phyloP scores from a whole-genome alignment of 2,329 filamentous ascomycete genomes.

The Erysiphe pulchra region DNA sequence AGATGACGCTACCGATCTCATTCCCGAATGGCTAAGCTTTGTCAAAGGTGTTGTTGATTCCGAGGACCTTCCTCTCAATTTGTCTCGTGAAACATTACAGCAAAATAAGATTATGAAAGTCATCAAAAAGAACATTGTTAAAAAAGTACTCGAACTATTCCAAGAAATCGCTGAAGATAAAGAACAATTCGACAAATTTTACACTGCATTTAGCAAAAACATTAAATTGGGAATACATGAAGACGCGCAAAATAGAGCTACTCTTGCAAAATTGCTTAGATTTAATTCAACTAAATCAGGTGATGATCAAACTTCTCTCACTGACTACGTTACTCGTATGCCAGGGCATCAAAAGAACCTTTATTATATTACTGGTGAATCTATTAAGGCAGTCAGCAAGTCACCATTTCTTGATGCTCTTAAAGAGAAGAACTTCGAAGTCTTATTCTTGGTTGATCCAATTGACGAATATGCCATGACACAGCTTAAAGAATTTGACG shows the following conservation, averaged over 20 bases:
- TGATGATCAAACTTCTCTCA: constrained; percentile 79
- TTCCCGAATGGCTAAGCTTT: constrained; percentile 98
- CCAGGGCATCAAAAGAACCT: constrained; percentile 99
- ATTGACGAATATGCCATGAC: constrained; percentile 28
- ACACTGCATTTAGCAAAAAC: constrained; percentile 98
- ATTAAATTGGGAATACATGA: constrained; percentile 99
- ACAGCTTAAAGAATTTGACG: constrained; percentile 76
- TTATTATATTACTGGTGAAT: constrained; percentile 99
- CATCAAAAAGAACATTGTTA: constrained; percentile 99
- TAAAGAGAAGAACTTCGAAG: constrained; percentile 98
- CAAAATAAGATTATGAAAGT: constrained; percentile 99
- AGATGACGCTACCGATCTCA: constrained; percentile 94
- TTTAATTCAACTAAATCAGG: constrained; percentile 98
- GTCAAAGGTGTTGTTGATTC: constrained; percentile 99
- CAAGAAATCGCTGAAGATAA: constrained; percentile 97
- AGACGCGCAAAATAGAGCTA: constrained; percentile 85
- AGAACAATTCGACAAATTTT: constrained; percentile 99
- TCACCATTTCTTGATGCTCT: constrained; percentile 97
- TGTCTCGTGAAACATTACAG: constrained; percentile 98
- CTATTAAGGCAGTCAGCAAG: constrained; percentile 90
- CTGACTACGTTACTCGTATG: constrained; percentile 98
- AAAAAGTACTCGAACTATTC: constrained; percentile 99
- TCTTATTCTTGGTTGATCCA: constrained; percentile 90
- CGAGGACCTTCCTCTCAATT: constrained; percentile 95
- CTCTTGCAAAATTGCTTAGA: constrained; percentile 91